Percentiles rank a stretch among this genome's conserved stretches.
Conservation (phyloP, 1,284 basidiomycete species). For the Inonotus obliquus region DNA sequence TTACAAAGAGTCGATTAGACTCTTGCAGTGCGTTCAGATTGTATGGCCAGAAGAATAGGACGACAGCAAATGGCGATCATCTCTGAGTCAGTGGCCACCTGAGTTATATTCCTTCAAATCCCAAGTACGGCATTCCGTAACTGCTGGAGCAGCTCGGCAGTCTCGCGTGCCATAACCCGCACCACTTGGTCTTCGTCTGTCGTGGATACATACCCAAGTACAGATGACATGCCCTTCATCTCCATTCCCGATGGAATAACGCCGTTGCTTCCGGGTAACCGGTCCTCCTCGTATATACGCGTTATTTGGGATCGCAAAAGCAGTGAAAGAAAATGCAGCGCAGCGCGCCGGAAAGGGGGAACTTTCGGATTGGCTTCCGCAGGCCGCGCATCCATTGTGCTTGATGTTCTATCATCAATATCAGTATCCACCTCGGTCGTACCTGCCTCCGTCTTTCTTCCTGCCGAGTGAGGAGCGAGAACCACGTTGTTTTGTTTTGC, state of each 20-base stretch:
- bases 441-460: not conserved
- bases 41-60: too few species aligned
- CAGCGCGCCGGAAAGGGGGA: slow-evolving; percentile 77
- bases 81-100: too few species aligned
- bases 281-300: slow-evolving; percentile 40
- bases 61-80: too few species aligned
- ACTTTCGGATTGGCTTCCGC: slow-evolving; percentile 58
- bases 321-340: slow-evolving; percentile 71
- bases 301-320: slow-evolving; percentile 52
- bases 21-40: too few species aligned
- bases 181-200: slow-evolving; percentile 74
- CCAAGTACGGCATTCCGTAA: slow-evolving; percentile 47
- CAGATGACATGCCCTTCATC: slow-evolving; percentile 52
- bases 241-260: slow-evolving; percentile 25
- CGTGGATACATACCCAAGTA: slow-evolving; percentile 64
- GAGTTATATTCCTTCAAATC: slow-evolving; percentile 29
- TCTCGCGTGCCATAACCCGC: slow-evolving; percentile 76
- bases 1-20: too few species aligned
- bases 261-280: not conserved
- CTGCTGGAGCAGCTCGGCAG: slow-evolving; percentile 50
- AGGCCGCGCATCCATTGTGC: slow-evolving; percentile 47
- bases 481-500: not conserved
- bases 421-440: not conserved
- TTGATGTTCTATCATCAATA: not conserved
- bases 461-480: not conserved